These are phyloP conservation scores for Ogataea paradorogensis DNA, from an alignment of 805 yeast species.

Conservation along the genomic window DNA sequence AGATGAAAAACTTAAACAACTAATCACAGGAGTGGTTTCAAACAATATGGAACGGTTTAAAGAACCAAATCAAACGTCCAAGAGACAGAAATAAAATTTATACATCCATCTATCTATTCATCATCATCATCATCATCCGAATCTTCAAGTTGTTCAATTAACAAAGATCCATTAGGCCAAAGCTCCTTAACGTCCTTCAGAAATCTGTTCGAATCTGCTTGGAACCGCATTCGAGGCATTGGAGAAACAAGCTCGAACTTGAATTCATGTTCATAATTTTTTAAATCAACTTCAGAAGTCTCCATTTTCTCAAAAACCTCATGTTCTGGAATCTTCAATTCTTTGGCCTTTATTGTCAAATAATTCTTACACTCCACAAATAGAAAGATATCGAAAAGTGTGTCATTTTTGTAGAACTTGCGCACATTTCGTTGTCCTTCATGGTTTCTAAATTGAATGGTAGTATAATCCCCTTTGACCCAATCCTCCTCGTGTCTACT, in stretches of 20 bases:
- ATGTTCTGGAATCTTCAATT: constrained; percentile 11
- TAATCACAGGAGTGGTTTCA: constrained; percentile 64
- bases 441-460: constrained; percentile 54
- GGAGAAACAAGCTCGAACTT: constrained; percentile 36
- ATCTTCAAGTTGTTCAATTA: constrained; percentile 30
- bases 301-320: constrained; percentile 10
- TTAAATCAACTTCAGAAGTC: constrained; percentile 7
- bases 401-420: constrained; percentile 38
- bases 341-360: constrained; percentile 11
- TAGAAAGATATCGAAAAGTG: constrained; percentile 47
- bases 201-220: constrained; percentile 17
- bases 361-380: constrained; percentile 44
- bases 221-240: constrained; percentile 33
- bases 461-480: constrained; percentile 34
- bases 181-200: constrained; percentile 29
- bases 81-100: constrained; percentile 22
- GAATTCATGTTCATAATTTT: constrained; percentile 24
- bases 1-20: constrained; percentile 69
- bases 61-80: constrained; percentile 17
- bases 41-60: constrained; percentile 32
- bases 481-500: constrained; percentile 13
- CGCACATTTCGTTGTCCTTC: constrained; percentile 49
- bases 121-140: constrained; percentile 14
- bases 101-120: not conserved
- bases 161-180: constrained; percentile 39